These are phyloP conservation scores for Penicillium sp. DNA, from an alignment of 2,329 filamentous ascomycete species.

Conservation along the genomic window DNA sequence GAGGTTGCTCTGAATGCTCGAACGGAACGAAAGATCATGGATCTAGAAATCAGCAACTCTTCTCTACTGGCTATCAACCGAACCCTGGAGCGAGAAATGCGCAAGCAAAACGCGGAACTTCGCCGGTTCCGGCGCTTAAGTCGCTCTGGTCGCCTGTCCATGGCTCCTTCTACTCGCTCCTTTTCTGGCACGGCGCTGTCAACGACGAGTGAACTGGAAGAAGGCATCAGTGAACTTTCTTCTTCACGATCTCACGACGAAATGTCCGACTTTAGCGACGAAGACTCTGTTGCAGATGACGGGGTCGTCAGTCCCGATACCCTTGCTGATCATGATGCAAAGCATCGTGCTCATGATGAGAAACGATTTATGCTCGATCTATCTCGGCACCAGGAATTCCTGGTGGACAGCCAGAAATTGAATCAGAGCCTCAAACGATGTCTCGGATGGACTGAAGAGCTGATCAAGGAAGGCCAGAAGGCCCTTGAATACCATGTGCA, in stretches of 20 bases:
- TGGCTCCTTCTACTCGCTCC: conserved; percentile 50
- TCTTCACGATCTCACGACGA: conserved; percentile 33
- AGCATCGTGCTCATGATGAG: conserved; percentile 72
- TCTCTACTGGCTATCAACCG: conserved; percentile 94
- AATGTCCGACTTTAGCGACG: conserved; percentile 41
- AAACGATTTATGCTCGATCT: conserved; percentile 81
- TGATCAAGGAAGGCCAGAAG: conserved; percentile 85
- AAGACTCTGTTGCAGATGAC: conserved; percentile 39
- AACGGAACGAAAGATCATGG: conserved; percentile 89
- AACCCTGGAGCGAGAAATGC: conserved; percentile 84
- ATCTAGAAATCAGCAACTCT: conserved; percentile 94
- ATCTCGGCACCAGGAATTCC: conserved; percentile 80
- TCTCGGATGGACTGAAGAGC: conserved; percentile 81
- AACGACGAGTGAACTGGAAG: conserved; percentile 49
- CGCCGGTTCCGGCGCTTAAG: conserved; percentile 84
- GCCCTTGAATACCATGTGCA: conserved; percentile 81
- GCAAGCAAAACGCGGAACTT: conserved; percentile 86
- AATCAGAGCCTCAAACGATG: conserved; percentile 92
- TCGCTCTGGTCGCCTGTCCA: conserved; percentile 72
- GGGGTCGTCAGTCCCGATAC: conserved; percentile 36
- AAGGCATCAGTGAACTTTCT: conserved; percentile 34
- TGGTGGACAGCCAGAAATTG: conserved; percentile 90
- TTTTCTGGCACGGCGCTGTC: conserved; percentile 45
- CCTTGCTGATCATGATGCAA: conserved; percentile 41
- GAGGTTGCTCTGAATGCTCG: conserved; percentile 81